Conservation (phyloP, 2,329 filamentous ascomycete genomes). For the Fusarium luffae region DNA sequence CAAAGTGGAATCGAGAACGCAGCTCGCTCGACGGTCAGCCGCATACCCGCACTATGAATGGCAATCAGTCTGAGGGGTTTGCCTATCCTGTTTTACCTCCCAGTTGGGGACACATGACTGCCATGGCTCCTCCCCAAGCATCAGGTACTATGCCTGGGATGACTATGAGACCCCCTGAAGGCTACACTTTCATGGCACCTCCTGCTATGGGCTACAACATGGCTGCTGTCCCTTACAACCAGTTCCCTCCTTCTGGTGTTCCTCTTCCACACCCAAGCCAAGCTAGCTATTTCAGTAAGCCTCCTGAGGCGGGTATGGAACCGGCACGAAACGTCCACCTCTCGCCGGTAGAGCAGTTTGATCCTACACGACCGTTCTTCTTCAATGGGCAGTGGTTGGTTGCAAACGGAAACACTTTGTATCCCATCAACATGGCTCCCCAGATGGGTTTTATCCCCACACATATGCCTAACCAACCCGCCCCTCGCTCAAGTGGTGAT, state of each 20-base stretch:
- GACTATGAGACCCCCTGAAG: conserved; percentile 44
- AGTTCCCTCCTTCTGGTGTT: conserved; percentile 29
- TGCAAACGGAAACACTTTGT: conserved; percentile 46
- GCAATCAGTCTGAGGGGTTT: conserved; percentile 36
- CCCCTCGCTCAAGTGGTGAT: conserved; percentile 16
- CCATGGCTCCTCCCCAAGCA: conserved; percentile 49
- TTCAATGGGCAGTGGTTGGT: conserved; percentile 59
- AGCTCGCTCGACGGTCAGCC: conserved; percentile 35
- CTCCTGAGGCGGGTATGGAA: conserved; percentile 48
- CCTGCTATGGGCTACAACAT: conserved; percentile 54
- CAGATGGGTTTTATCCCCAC: conserved; percentile 44
- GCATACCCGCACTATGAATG: conserved; percentile 34
- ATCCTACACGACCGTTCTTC: conserved; percentile 58
- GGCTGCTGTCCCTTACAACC: conserved; percentile 42
- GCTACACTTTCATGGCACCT: conserved; percentile 55
- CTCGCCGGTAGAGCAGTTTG: conserved; percentile 58
- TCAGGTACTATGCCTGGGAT: conserved; percentile 49
- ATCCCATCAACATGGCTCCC: conserved; percentile 28
- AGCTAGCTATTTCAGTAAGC: conserved; percentile 43
- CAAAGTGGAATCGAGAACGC: conserved; percentile 62
- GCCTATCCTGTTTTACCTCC: conserved; percentile 45
- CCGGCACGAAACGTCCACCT: conserved; percentile 50
- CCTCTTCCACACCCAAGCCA: conserved; percentile 34
- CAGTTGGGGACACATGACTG: conserved; percentile 45
- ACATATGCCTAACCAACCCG: conserved; percentile 33